Base-by-base conservation (phyloP, 202 grass and related monocot genomes). In the Elaeis oleifera region DNA sequence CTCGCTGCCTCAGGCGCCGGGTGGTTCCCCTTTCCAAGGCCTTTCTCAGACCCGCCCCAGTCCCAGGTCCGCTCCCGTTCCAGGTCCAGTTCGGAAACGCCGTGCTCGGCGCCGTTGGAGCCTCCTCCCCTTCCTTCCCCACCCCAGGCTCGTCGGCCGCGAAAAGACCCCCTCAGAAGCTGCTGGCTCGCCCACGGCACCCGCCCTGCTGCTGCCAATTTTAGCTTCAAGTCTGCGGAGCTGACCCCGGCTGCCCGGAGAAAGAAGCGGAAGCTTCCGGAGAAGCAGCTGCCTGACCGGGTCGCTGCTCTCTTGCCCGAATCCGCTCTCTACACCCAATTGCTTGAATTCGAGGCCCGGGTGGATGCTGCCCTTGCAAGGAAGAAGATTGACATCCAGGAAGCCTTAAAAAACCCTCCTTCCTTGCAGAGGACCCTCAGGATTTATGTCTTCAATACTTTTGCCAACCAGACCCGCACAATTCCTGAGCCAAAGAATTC, bases 371-470 rank as follows among this genome's bases (percentile, higher is more conserved):
- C 90, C 6, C 86, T 90, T 6, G 50, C 80, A 11, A 67, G 86
- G 64, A 95, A 95, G 83, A 95, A 90, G 66, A 70, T 95, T 54
- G 90, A 95, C 62, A 90, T 95, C 53, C 83, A 90, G 49, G 90
- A 95, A 68, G 78, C 86, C 17, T 74, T 95, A 56, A 95, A 82
- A 80, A 70, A 56, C 4, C 86, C 86, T 50, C 90, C 90, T 28
- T 90, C 80, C 22, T 67, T 95, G 54, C 90, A 95, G 68, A 89
- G 79, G 28, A 95, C 90, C 1, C 90, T 95, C 24, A 73, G 86
- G 60, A 90, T 90, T 75, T 95, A 95, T 58, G 69, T 95, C 11
- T 90, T 90, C 73, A 96, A 96, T 77, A 96, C 90, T 31, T 96
- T 76, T n/a, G 66, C 81, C 56, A 90, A 96, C 74, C 90, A 96